phyloP scores from a whole-genome alignment of 495 filamentous ascomycete genomes.

The Lindgomyces ingoldianus region DNA sequence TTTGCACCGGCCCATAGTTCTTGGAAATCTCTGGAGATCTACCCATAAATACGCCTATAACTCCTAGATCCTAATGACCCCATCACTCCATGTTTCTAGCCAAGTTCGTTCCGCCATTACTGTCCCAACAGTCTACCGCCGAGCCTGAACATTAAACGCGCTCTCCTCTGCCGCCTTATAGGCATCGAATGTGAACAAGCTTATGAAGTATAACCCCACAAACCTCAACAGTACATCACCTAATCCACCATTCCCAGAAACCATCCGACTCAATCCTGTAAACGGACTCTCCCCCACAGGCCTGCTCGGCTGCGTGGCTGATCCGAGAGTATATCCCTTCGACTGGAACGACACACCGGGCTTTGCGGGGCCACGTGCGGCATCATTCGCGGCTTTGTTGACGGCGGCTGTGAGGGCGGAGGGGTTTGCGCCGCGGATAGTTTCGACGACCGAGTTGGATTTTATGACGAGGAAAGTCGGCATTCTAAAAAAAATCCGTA shows the following conservation, averaged over 20 bases:
- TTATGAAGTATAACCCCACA: slow-evolving; percentile 33
- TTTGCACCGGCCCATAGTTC: too few species aligned
- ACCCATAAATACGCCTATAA: too few species aligned
- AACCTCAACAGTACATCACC: slow-evolving; percentile 36
- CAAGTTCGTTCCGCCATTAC: background rate
- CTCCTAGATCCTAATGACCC: too few species aligned
- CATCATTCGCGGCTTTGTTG: slow-evolving; percentile 32
- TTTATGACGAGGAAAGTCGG: slow-evolving; percentile 42
- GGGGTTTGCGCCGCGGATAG: slow-evolving; percentile 42
- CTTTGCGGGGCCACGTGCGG: slow-evolving; percentile 19
- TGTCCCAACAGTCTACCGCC: slow-evolving; percentile 15
- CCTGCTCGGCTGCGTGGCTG: background rate
- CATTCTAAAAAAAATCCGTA: slow-evolving; percentile 34
- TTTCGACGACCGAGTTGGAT: slow-evolving; percentile 32
- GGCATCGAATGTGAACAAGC: slow-evolving; percentile 33
- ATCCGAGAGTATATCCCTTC: slow-evolving; percentile 36
- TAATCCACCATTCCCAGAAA: slow-evolving; percentile 23
- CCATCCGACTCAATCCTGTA: slow-evolving; percentile 15
- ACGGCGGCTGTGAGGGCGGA: slow-evolving; percentile 38
- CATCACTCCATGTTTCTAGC: too few species aligned
- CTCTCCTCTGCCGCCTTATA: slow-evolving; percentile 36
- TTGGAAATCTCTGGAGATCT: too few species aligned
- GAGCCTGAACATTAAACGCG: slow-evolving; percentile 32
- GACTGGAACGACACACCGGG: slow-evolving; percentile 25
- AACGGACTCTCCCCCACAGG: slow-evolving; percentile 7